phyloP scores from a whole-genome alignment of 352 stramenopile species.

The Globisporangium rhizosaccharum region DNA sequence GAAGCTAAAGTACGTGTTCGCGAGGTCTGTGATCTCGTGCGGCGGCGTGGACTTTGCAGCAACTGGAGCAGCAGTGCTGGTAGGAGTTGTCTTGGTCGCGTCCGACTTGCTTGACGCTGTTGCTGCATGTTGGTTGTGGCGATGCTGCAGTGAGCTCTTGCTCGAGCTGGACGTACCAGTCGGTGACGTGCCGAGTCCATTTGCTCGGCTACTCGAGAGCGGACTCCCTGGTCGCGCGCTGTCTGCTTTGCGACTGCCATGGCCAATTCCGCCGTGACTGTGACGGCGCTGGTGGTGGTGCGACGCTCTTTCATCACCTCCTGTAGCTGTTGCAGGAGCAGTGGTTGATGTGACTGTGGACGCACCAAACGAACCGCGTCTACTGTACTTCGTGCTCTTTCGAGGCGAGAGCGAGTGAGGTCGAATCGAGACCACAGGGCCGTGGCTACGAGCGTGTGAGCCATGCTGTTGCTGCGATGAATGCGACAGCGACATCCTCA shows the following conservation, averaged over 20 bases:
- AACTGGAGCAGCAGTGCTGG: background rate
- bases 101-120: background rate
- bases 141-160: background rate
- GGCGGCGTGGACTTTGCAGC: background rate
- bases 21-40: conserved; percentile 9
- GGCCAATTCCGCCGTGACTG: background rate
- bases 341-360: background rate
- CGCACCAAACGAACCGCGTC: conserved; percentile 3
- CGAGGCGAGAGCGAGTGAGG: conserved; percentile 5
- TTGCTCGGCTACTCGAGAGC: background rate
- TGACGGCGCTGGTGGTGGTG: background rate
- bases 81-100: background rate
- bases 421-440: conserved; percentile 7
- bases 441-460: background rate
- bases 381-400: conserved; percentile 6
- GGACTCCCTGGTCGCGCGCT: background rate
- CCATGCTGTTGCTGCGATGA: background rate
- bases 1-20: conserved; percentile 14
- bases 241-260: conserved; percentile 1
- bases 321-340: background rate
- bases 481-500: too few relatives aligned
- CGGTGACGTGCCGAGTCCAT: too few relatives aligned
- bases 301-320: background rate
- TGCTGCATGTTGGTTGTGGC: background rate
- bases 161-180: background rate